Base-by-base conservation (phyloP, 2,329 filamentous ascomycete genomes). In the Aureobasidium sp. region DNA sequence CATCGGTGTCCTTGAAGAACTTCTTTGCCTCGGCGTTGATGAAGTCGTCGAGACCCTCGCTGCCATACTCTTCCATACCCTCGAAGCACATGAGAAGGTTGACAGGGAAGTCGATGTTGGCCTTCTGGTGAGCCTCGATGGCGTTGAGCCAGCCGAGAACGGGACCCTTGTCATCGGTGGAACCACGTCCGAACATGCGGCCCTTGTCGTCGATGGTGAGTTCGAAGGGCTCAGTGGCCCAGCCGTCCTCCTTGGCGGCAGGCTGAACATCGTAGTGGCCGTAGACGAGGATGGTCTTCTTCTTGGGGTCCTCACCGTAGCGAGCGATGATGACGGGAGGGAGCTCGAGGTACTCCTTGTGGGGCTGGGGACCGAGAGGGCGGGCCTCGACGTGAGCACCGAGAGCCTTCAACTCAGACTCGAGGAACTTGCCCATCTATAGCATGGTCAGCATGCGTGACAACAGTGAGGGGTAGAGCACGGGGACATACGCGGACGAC, bases 71-170 rank as follows among this genome's bases (percentile, higher is more conserved):
- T 79, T 99, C 94, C 94, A 99, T 99, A 53, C 94, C 94, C 81
- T 99, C 94, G 69, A 99, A 97, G 81, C 94, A 99, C 90, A 97
- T 97, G 66, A 99, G 85, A 67, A 99, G 82, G 79, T 99, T 99
- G 72, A 99, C 94, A 10, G 94, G 94, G 74, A 99, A 91, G 57
- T 97, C 93, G 49, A 97, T 81, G 62, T 90, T 90, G 39, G 92
- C 91, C 81, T 95, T 94, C 77, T 96, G 88, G 80, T 99, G 94
- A 45, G 94, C 92, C 78, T 99, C 92, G 67, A 99, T 97, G 67
- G 92, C 92, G 74, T 99, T 99, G 68, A 99, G 76, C 94, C 94
- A 99, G 69, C 94, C 94, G 61, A 99, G 81, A 30, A 99, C 93
- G 21, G 94, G 94, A 1, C 94, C 94, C 81, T 99, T 99, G 79